Conservation (phyloP, 768 basidiomycete species). For the Hysterangium stoloniferum region DNA sequence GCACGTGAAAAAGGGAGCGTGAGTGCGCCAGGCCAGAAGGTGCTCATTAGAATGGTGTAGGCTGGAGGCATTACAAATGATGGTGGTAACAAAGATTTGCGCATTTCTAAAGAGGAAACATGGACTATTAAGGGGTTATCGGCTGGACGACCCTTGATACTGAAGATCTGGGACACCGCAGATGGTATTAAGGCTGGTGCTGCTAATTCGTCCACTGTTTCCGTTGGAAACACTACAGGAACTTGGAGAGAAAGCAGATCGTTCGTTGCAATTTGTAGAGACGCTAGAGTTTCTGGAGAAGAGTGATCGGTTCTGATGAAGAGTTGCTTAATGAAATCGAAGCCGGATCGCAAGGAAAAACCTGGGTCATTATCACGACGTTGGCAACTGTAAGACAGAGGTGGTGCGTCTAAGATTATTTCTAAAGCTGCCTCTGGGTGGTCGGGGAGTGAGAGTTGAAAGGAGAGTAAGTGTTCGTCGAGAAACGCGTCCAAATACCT, state of each 20-base stretch:
- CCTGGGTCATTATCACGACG: conserved; percentile 25
- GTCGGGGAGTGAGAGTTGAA: too few relatives aligned
- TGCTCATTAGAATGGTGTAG: conserved; percentile 68
- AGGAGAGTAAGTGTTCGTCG: too few relatives aligned
- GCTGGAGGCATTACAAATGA: conserved; percentile 50
- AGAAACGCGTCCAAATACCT: too few relatives aligned
- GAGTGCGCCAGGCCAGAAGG: conserved; percentile 93
- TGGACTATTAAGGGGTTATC: conserved; percentile 99
- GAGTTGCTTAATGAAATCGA: conserved; percentile 52
- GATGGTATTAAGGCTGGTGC: conserved; percentile 62
- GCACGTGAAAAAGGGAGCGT: conserved; percentile 88
- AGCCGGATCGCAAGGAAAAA: conserved; percentile 56
- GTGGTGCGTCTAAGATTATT: too few relatives aligned
- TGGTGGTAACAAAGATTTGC: conserved; percentile 62
- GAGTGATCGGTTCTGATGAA: conserved; percentile 41
- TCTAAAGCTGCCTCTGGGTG: too few relatives aligned
- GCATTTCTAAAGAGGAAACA: conserved; percentile 80
- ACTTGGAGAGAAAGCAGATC: conserved; percentile 21
- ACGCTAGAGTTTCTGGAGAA: conserved; percentile 41
- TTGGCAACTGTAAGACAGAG: too few relatives aligned
- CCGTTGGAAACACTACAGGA: conserved; percentile 88
- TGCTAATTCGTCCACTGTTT: conserved; percentile 98
- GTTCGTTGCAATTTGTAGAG: conserved; percentile 46
- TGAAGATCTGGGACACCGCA: conserved; percentile 71
- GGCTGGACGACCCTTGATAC: conserved; percentile 82